Conservation (phyloP, 176 grass and related monocot species). For the Carex kokanica region DNA sequence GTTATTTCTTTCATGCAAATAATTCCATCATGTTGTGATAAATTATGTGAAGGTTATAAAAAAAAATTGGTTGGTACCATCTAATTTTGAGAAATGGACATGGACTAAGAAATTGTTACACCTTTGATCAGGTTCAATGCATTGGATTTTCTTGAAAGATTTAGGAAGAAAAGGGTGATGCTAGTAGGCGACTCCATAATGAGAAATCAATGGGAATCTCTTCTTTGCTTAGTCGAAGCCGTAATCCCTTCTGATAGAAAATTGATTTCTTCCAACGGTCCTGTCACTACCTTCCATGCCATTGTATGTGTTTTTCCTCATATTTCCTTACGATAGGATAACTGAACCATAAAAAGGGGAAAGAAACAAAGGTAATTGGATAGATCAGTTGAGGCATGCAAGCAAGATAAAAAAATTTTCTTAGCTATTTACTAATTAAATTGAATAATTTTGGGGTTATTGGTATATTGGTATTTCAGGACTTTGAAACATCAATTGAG, state of each 20-base stretch:
- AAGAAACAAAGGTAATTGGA: not conserved
- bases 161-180: conserved; percentile 44
- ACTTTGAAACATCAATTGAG: conserved; percentile 41
- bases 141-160: conserved; percentile 39
- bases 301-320: conserved; percentile 23
- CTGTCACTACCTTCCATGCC: conserved; percentile 32
- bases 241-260: conserved; percentile 38
- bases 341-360: not conserved
- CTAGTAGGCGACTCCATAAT: conserved; percentile 43
- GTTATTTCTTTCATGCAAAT: not conserved
- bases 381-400: not conserved
- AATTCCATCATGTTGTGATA: not conserved
- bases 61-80: not conserved
- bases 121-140: conserved; percentile 36
- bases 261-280: conserved; percentile 29
- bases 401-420: not conserved
- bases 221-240: conserved; percentile 45
- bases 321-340: not conserved
- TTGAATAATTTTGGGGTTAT: not conserved
- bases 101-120: not conserved
- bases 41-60: not conserved
- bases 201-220: conserved; percentile 55
- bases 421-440: not conserved
- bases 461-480: conserved; percentile 30
- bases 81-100: not conserved